Base-by-base conservation (phyloP, 1,284 basidiomycete species). In the Marasmius fiardii region DNA sequence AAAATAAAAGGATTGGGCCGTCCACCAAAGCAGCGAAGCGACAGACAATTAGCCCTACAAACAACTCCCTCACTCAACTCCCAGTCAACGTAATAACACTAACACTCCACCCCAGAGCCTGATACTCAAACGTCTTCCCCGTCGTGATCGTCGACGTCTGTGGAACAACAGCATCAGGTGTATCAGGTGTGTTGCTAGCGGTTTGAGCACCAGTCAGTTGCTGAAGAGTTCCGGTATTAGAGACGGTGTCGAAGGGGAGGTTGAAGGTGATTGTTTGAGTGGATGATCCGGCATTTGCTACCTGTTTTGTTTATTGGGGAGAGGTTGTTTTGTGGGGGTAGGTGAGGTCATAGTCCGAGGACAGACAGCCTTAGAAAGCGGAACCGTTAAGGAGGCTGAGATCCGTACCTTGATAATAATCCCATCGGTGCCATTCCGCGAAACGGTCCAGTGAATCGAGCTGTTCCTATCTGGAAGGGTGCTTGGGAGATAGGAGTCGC, bases 401-500 rank as follows among this genome's bases (percentile, higher is more conserved):
- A 43, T n/a, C 10, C 65, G 1, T 58, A 76, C 85, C 74, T 88
- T 88, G 69, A 87, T 80, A 59, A 82, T 78, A 44, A 86, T 67
- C 44, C 77, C 66, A 3, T 72, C 66, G 0, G 73, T 52, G 69
- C 14, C 73, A 64, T 1, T 62, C 77, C 34, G 75, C 71, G 35
- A 78, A 73, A 88, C 77, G 57, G 81, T 83, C 86, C 86, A 88
- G 65, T 80, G 78, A 3, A 83, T 64, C 0, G 80, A 80, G 7
- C 81, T 82, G 6, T 61, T 68, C 0, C 56, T 45, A 26, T 62
- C 68, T 0, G 85, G 85, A 2, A 86, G 74, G 0, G 83, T 85
- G 64, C 83, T 86, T 3, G 85, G 81, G 2, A 88, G 67, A 59
- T 86, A 87, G 58, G 79, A 76, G 50, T 84, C 80, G 6, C 85